phyloP scores from a whole-genome alignment of 1,284 basidiomycete genomes.

The Microbotryomycetes sp. region DNA sequence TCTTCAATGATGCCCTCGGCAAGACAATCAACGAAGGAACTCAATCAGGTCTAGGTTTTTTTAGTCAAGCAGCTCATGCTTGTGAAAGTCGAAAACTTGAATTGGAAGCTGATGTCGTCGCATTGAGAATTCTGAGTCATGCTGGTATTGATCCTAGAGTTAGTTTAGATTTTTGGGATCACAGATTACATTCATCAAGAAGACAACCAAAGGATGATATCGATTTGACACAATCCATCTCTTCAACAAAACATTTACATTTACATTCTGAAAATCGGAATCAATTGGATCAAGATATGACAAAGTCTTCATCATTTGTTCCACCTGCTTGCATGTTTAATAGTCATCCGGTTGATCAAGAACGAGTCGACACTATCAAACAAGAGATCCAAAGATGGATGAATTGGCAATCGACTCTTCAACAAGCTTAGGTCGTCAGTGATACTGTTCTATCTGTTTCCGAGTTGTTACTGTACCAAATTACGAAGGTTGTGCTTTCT shows the following conservation, averaged over 20 bases:
- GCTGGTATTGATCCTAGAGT: constrained; percentile 35
- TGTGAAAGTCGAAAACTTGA: constrained; percentile 28
- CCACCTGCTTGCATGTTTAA: constrained; percentile 12
- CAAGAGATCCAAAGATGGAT: constrained; percentile 37
- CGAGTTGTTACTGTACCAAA: no score
- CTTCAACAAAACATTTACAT: neutral
- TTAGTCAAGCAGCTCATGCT: constrained; percentile 21
- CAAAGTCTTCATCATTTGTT: neutral
- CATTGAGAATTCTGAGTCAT: constrained; percentile 29
- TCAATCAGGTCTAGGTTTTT: constrained; percentile 16
- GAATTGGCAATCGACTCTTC: constrained; percentile 8
- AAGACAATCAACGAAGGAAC: constrained; percentile 22
- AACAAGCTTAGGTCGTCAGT: no score
- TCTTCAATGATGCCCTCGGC: constrained; percentile 36
- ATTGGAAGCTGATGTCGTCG: constrained; percentile 30
- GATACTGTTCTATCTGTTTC: no score
- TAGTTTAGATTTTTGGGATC: constrained; percentile 35
- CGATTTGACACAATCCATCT: neutral
- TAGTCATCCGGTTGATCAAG: constrained; percentile 33
- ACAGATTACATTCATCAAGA: neutral
- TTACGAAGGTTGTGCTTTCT: no score
- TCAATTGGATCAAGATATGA: no score
- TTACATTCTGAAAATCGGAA: neutral
- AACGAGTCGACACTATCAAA: constrained; percentile 27
- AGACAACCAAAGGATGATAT: neutral